phyloP scores from a whole-genome alignment of 164 flowering plant species.

The Magnolia officinalis region DNA sequence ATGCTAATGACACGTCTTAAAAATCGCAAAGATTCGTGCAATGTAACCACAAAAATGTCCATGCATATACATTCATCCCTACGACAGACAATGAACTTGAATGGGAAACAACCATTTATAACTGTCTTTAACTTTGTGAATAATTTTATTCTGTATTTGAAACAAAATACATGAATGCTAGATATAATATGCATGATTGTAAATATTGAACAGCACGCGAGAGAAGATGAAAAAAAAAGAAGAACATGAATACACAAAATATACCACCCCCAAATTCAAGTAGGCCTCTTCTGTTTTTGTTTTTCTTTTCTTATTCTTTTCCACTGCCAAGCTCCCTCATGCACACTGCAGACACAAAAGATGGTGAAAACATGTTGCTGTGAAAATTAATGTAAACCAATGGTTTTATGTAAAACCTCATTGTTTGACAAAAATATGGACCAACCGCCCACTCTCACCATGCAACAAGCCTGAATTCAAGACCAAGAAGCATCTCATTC shows the following conservation, averaged over 20 bases:
- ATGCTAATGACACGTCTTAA: no score
- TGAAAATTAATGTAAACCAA: background rate
- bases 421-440: no score
- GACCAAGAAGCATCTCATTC: no score
- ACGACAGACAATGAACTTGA: background rate
- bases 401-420: background rate
- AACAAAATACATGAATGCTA: background rate
- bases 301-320: background rate
- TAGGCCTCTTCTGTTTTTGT: no score
- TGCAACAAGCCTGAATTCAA: no score
- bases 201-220: background rate
- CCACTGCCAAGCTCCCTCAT: background rate
- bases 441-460: no score
- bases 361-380: background rate
- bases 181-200: background rate
- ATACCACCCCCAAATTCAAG: no score
- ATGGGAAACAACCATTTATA: background rate
- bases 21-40: no score
- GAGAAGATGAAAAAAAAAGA: background rate
- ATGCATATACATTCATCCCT: background rate
- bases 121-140: background rate
- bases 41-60: background rate
- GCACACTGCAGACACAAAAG: background rate
- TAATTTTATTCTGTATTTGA: background rate
- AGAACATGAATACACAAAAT: no score